phyloP scores from a whole-genome alignment of 2,329 filamentous ascomycete genomes.

The Saccharata proteae region DNA sequence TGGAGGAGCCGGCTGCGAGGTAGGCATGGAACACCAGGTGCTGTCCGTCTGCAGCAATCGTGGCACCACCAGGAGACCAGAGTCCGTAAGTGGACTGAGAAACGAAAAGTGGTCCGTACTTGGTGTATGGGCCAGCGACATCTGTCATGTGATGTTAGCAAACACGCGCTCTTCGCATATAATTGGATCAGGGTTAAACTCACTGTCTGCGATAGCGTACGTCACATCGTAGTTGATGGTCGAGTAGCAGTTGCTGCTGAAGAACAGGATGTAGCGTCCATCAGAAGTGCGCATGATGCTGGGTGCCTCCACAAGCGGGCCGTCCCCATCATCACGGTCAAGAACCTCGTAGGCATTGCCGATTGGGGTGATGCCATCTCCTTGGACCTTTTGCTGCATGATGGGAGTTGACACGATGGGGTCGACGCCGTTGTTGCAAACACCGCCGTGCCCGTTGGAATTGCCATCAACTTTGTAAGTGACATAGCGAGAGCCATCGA shows the following conservation, averaged over 20 bases:
- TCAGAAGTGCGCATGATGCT: conserved; percentile 34
- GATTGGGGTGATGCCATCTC: conserved; percentile 40
- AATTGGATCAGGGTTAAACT: no score
- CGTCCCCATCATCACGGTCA: conserved; percentile 34
- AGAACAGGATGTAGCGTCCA: conserved; percentile 50
- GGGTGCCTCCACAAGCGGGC: conserved; percentile 51
- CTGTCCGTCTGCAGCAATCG: conserved; percentile 4
- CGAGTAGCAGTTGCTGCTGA: conserved; percentile 48
- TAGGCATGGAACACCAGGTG: conserved; percentile 8
- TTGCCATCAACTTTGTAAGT: conserved; percentile 58
- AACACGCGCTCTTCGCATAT: no score
- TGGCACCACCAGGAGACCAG: conserved; percentile 9
- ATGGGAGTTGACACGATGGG: conserved; percentile 39
- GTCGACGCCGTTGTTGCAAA: conserved; percentile 33
- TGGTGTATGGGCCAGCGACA: conserved; percentile 7
- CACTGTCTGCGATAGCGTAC: conserved; percentile 36
- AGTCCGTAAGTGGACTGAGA: conserved; percentile 5
- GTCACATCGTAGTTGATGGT: conserved; percentile 44
- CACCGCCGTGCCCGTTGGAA: conserved; percentile 33
- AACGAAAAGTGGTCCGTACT: conserved; percentile 6
- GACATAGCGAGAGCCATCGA: conserved; percentile 43
- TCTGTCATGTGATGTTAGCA: no score
- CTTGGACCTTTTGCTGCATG: conserved; percentile 41
- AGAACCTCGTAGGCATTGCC: conserved; percentile 38
- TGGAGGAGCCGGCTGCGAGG: conserved; percentile 2